Base-by-base conservation (phyloP, 345 rosid species). In the Citrus hindsii region DNA sequence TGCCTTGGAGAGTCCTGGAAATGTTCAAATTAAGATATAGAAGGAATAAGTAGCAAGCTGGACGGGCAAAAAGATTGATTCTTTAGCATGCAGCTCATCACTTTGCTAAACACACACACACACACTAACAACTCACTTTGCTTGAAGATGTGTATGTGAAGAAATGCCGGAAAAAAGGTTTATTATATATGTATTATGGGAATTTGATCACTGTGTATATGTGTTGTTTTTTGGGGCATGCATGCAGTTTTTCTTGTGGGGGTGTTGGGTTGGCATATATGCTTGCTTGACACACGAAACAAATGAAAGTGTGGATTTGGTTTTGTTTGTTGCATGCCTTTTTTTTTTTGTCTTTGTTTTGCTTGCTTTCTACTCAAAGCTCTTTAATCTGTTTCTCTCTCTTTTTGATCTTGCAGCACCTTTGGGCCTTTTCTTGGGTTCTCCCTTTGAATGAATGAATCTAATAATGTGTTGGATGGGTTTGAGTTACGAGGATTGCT, bases 311-410 rank as follows among this genome's bases (percentile, higher is more conserved):
- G 80, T 73, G 77, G 66, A 74, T 77, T 51, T 55, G 38, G 79
- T 73, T 80, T 83, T 77, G 82, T 86, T 86, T 81, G 79, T 87
- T 85, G 86, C 86, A 85, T 86, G 85, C 88, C 88, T 89, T 77
- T 66, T 76, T 66, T 66, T 77, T 66, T 85, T 40, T 69, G 38
- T 86, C 74, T 79, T 82, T 81, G 88, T 85, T 81, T 91, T 90
- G 91, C 93, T 92, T 92, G 89, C 89, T 92, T 92, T 90, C 90
- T 77, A 92, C 95, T 91, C 95, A 89, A 88, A 84, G 84, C 79
- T 63, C 74, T 76, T 81, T 46, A 13, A 46, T 46, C 13, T 64
- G 72, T 37, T 40, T 65, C 66, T 12, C n/a, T 19, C 59, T 55
- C 67, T 27, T 25, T 79, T 33, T 40, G 10, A 28, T 46, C 58